Base-by-base conservation (phyloP, 2,329 filamentous ascomycete species). In the Boeremia exigua region DNA sequence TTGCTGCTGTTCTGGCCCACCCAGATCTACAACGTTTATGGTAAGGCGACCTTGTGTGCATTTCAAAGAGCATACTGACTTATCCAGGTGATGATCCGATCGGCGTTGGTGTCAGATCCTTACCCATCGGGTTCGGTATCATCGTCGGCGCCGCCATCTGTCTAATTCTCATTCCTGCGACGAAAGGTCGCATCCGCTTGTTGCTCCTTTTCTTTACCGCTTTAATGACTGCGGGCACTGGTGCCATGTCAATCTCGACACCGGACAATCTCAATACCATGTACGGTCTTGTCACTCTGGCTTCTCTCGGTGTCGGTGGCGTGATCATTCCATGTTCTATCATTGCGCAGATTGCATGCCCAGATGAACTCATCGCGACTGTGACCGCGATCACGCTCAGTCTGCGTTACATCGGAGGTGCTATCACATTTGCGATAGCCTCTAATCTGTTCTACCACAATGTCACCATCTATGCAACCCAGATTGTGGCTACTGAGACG, bases 361-460 rank as follows among this genome's bases (percentile, higher is more conserved):
- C 88, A 0, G 85, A 88, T 66, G 87, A 90, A 50, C 79, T 90
- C 6, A 90, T 91, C 59, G 88, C 86, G 7, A 90, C 88, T 2
- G 81, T 89, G 40, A 84, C 87, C 1, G 86, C 88, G 6, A 77
- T 91, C 19, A 89, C 88, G 0, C 81, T 90, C 33, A 83, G 86
- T n/a, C 84, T 90, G 61, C 86, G 88, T 33, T 86, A 88, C 50
- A 81, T 90, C 32, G 88, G 88, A 42, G 87, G 87, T 28, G 81
- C 83, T 11, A 82, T 90, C 56, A 87, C 85, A 30, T 88, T 86
- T 68, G 81, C 82, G n/a, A 66, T 79, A 3, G 80, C 77, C 61
- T 73, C 71, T 38, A 75, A 75, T 54, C 59, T 76, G 15, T 75
- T 76, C 57, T 65, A 62, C 36, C 60, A 54, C 39, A 58, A 69